Evolutionary conservation across 805 yeast species (phyloP), one percentile per base, ranked within the genome.

Genomic region (Candida chauliodis): DNA sequence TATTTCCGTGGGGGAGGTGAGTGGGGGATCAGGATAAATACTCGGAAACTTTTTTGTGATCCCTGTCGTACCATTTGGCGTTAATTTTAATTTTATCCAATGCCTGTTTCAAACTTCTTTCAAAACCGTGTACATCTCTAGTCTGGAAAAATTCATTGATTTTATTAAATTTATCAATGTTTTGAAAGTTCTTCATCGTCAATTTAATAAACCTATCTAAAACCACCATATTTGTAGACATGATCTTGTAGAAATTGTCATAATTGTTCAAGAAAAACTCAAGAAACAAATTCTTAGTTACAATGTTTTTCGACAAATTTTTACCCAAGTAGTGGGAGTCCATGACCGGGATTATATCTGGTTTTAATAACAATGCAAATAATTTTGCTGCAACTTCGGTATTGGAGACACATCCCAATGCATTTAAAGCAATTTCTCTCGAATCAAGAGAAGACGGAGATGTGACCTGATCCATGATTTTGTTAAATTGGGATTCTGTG

Each of bases 381-480:
- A 75, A 56, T 34, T 53, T 52, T n/a, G 56, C 48, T 18, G 75
- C 58, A 20, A 66, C 59, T 10, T 55, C 59, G 8, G 53, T 48
- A 21, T 66, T 63, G 25, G 60, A 46, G 15, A 73, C 61, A 13
- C 61, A 55, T 1, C 86, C 85, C 32, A 81, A 56, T 0, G 85
- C 73, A n/a, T 54, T 52, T 18, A 79, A 59, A 0, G 83, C 79
- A 36, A 73, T 62, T 55, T 81, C 87, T 37, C 79, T 55, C 2
- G 76, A 71, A 54, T 79, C 85, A 37, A 78, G 67, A 5, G 83
- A 59, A 2, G 71, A 51, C 8, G 87, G 84, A 9, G 56, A 45
- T 8, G 58, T 53, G 20, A 72, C 73, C 51, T 79, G 81, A n/a
- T 61, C 46, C 38, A 71, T 44, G 5, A 79, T 65, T 3, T 46